phyloP scores from a whole-genome alignment of 2,329 filamentous ascomycete species.

The Aureobasidium subglaciale region DNA sequence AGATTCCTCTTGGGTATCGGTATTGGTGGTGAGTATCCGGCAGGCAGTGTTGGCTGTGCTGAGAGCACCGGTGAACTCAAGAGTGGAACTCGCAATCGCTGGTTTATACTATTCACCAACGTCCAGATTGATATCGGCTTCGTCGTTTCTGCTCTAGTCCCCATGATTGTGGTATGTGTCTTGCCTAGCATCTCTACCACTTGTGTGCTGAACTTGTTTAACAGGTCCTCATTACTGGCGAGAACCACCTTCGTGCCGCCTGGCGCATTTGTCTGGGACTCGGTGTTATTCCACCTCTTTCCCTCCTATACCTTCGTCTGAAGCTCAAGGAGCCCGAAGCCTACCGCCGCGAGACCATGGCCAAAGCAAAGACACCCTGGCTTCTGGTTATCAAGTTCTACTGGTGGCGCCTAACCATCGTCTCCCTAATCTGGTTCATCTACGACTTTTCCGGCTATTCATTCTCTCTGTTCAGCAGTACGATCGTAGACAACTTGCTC shows the following conservation, averaged over 20 bases:
- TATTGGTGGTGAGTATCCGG: slow-evolving; percentile 61
- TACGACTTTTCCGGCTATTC: slow-evolving; percentile 75
- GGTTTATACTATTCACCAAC: slow-evolving; percentile 78
- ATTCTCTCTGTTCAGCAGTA: slow-evolving; percentile 76
- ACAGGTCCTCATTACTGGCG: slow-evolving; percentile 45
- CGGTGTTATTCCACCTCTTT: slow-evolving; percentile 68
- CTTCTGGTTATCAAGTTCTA: slow-evolving; percentile 57
- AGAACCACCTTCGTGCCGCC: slow-evolving; percentile 61
- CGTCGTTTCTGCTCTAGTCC: slow-evolving; percentile 70
- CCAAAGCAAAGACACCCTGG: slow-evolving; percentile 43
- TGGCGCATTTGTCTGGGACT: slow-evolving; percentile 79
- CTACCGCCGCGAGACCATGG: slow-evolving; percentile 65
- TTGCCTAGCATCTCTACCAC: slow-evolving; percentile 15
- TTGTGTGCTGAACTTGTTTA: background rate
- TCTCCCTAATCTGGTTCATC: slow-evolving; percentile 76
- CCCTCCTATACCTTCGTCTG: slow-evolving; percentile 63
- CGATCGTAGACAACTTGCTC: slow-evolving; percentile 62
- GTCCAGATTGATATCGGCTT: slow-evolving; percentile 82
- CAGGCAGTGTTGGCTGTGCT: slow-evolving; percentile 74
- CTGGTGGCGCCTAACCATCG: slow-evolving; percentile 61
- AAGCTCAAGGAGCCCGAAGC: slow-evolving; percentile 73
- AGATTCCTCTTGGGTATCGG: slow-evolving; percentile 65
- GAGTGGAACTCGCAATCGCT: slow-evolving; percentile 71
- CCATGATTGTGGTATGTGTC: slow-evolving; percentile 52
- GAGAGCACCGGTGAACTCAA: slow-evolving; percentile 81